phyloP scores from a whole-genome alignment of 139 green algal genomes.

The Chlamydomonas sp. region DNA sequence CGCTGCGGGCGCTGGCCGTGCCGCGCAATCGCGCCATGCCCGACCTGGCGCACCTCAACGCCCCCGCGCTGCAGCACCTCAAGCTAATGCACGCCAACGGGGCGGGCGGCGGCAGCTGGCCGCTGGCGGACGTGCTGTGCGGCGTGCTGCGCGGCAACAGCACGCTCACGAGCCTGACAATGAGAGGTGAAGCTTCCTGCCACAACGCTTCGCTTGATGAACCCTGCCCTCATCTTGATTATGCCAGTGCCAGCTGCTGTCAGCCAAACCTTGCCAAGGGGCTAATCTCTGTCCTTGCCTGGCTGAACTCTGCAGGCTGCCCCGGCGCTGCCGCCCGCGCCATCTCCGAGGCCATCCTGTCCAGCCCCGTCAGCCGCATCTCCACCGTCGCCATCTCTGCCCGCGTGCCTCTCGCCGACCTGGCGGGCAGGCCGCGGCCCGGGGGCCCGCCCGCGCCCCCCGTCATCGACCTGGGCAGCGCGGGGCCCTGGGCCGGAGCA shows the following conservation, averaged over 20 bases:
- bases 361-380: slow-evolving; percentile 9
- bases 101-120: background rate
- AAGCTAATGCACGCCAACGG: background rate
- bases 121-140: slow-evolving; percentile 27
- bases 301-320: background rate
- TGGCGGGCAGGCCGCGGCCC: background rate
- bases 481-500: background rate
- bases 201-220: too few relatives aligned
- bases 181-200: slow-evolving; percentile 19
- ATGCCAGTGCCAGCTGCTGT: background rate
- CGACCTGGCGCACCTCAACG: slow-evolving; percentile 41
- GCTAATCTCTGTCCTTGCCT: background rate
- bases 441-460: too few relatives aligned
- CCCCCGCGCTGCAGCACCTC: slow-evolving; percentile 26
- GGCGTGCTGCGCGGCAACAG: slow-evolving; percentile 39
- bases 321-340: slow-evolving; percentile 7
- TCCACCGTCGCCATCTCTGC: slow-evolving; percentile 19
- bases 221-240: background rate
- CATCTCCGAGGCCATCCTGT: slow-evolving; percentile 9
- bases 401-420: background rate
- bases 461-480: background rate
- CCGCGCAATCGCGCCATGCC: slow-evolving; percentile 7
- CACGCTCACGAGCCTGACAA: slow-evolving; percentile 41
- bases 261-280: background rate
- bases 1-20: slow-evolving; percentile 26